A percentile compares a stretch with the other conserved stretches of the same genome.
These are phyloP conservation scores for Leccinellum albellum DNA, from an alignment of 768 basidiomycete genomes.

Conservation along the genomic window DNA sequence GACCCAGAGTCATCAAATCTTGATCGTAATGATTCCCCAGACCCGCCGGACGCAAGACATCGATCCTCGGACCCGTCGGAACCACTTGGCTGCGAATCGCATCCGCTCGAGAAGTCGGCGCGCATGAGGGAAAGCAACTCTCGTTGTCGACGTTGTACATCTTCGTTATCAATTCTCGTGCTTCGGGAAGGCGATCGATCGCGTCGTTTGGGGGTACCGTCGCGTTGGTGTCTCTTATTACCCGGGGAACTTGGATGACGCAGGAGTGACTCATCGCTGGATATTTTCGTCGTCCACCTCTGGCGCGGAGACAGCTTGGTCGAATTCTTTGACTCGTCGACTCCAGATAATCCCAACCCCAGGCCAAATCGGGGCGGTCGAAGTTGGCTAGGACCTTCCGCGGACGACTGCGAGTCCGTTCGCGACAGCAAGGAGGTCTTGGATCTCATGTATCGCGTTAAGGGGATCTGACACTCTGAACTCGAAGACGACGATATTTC, in stretches of 20 bases:
- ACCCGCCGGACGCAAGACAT: slow-evolving; percentile 13
- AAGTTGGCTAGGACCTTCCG: slow-evolving; percentile 14
- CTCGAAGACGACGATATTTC: slow-evolving; percentile 40
- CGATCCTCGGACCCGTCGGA: slow-evolving; percentile 14
- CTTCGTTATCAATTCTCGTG: slow-evolving; percentile 2
- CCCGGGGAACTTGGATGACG: slow-evolving; percentile 4
- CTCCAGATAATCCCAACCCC: slow-evolving; percentile 23
- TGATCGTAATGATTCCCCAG: slow-evolving; percentile 19
- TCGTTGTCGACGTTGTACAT: slow-evolving; percentile 17
- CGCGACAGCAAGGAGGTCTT: slow-evolving; percentile 10
- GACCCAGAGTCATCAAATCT: slow-evolving; percentile 27
- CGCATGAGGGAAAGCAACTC: slow-evolving; percentile 14
- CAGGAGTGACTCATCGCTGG: slow-evolving; percentile 1
- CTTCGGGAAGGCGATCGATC: slow-evolving; percentile 11
- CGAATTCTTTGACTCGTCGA: slow-evolving; percentile 10
- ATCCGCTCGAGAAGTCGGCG: slow-evolving; percentile 9
- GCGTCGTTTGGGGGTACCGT: slow-evolving; percentile 8
- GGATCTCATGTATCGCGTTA: slow-evolving; percentile 13
- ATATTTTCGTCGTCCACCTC: slow-evolving; percentile 12
- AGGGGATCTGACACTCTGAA: slow-evolving; percentile 35
- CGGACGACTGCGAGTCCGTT: slow-evolving; percentile 21
- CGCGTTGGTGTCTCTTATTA: slow-evolving; percentile 9
- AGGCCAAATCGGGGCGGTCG: slow-evolving; percentile 28
- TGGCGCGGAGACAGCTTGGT: slow-evolving; percentile 10
- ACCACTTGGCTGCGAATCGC: slow-evolving; percentile 17